These are phyloP conservation scores for Haematococcus lacustris DNA, from an alignment of 139 green algal species.

Conservation along the genomic window DNA sequence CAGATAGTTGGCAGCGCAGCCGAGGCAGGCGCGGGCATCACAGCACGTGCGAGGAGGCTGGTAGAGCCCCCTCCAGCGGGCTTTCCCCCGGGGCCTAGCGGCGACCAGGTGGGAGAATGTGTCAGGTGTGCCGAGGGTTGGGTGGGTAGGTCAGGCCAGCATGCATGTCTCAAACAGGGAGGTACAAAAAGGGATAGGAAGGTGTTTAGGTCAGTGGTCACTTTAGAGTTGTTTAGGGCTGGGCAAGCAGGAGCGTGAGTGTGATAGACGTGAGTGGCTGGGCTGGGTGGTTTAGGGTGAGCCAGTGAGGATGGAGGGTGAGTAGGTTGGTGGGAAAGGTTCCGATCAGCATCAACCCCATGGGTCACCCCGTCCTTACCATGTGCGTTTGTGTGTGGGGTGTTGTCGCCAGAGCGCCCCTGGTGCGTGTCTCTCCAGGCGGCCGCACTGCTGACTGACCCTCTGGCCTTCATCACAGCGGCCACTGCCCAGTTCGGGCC, in stretches of 20 bases:
- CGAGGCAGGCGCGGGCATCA: not conserved
- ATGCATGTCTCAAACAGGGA: too few species aligned
- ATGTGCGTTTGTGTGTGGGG: too few species aligned
- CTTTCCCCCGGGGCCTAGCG: too few species aligned
- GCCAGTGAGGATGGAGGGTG: not conserved
- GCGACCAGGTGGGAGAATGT: too few species aligned
- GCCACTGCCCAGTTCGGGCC: constrained; percentile 33
- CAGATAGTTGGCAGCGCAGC: not conserved
- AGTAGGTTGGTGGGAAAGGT: not conserved
- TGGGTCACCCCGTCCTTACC: not conserved
- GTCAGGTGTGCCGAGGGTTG: too few species aligned
- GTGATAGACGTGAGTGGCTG: not conserved
- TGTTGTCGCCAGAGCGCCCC: not conserved
- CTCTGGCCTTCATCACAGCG: constrained; percentile 54
- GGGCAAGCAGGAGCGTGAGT: not conserved
- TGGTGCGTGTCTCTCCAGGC: constrained; percentile 15
- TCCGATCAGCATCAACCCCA: not conserved
- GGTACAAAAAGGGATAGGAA: too few species aligned
- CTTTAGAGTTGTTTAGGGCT: too few species aligned
- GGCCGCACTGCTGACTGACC: constrained; percentile 48
- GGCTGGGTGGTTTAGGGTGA: not conserved
- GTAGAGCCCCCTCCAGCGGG: not conserved
- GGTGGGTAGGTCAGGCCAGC: too few species aligned
- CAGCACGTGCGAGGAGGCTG: not conserved
- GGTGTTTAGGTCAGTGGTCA: too few species aligned